Conservation (phyloP, 306 rosid species). For the Vigna radiata region DNA sequence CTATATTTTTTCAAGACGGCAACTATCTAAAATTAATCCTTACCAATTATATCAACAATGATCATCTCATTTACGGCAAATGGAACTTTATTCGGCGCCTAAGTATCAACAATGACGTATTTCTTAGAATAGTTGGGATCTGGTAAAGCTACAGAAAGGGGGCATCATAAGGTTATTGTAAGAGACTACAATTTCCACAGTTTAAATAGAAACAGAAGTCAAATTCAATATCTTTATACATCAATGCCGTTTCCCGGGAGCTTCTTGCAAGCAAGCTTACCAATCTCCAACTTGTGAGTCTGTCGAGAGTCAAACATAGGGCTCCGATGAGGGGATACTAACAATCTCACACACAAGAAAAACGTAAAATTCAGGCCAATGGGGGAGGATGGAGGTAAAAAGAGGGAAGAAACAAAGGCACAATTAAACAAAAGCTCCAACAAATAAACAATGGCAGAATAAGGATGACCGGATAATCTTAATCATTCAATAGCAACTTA, state of each 20-base stretch:
- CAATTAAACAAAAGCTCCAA: no score
- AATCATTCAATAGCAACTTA: slow-evolving; percentile 15
- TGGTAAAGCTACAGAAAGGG: not conserved
- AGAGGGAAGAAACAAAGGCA: slow-evolving; percentile 3
- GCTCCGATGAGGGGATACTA: not conserved
- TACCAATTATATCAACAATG: not conserved
- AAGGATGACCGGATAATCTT: not conserved
- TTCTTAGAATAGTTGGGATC: not conserved
- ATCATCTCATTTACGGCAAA: not conserved
- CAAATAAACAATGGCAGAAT: not conserved
- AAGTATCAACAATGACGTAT: not conserved
- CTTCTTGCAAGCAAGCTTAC: not conserved
- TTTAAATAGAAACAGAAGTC: not conserved
- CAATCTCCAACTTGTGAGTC: not conserved
- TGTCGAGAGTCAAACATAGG: not conserved
- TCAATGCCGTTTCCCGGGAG: not conserved
- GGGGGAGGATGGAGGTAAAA: no score
- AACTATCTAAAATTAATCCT: not conserved
- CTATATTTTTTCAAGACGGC: not conserved
- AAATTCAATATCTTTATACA: not conserved
- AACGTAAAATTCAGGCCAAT: not conserved
- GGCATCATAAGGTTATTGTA: not conserved
- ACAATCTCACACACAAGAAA: not conserved
- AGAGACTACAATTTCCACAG: not conserved
- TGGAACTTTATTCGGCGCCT: not conserved